A percentile compares a stretch with the other conserved stretches of the same genome.
These are phyloP conservation scores for Seminavis robusta DNA, from an alignment of 108 stramenopile genomes.

Conservation along the genomic window DNA sequence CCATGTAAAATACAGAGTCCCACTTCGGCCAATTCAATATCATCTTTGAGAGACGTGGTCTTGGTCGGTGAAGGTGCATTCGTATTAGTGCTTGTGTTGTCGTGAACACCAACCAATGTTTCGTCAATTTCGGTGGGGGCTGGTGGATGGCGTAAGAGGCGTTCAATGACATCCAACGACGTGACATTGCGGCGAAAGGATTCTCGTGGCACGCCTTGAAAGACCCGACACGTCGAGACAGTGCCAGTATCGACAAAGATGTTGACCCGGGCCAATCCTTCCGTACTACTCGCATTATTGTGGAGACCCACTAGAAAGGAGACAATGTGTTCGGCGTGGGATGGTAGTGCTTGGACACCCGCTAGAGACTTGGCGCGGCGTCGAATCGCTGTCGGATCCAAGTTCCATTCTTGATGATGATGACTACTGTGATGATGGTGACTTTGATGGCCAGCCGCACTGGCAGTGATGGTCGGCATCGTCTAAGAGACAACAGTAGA, in stretches of 20 bases:
- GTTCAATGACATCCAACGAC: slow-evolving; percentile 30
- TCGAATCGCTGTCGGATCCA: too few relatives aligned
- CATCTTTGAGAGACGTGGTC: slow-evolving; percentile 18
- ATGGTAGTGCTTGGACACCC: too few relatives aligned
- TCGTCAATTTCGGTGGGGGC: slow-evolving; percentile 27
- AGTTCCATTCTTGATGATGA: too few relatives aligned
- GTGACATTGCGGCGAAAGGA: slow-evolving; percentile 47
- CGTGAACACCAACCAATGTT: slow-evolving; percentile 16
- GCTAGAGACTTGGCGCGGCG: too few relatives aligned
- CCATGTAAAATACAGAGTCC: slow-evolving; percentile 68
- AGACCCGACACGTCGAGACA: slow-evolving; percentile 47
- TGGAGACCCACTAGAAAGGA: too few relatives aligned
- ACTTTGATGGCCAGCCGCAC: too few relatives aligned
- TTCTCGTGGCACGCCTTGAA: slow-evolving; percentile 35
- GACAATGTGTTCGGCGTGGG: too few relatives aligned
- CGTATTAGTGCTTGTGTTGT: background rate
- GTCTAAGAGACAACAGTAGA: too few relatives aligned
- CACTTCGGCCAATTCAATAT: slow-evolving; percentile 66
- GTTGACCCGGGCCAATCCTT: slow-evolving; percentile 61
- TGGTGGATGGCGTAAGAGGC: slow-evolving; percentile 36
- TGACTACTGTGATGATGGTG: too few relatives aligned
- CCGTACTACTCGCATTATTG: too few relatives aligned
- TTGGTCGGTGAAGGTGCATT: background rate
- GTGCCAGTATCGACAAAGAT: slow-evolving; percentile 69
- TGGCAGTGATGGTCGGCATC: too few relatives aligned